A percentile compares a stretch with the other conserved stretches of the same genome.
Evolutionary conservation across 768 basidiomycete species (phyloP).

Genomic region (Nevesoporus exiguus): DNA sequence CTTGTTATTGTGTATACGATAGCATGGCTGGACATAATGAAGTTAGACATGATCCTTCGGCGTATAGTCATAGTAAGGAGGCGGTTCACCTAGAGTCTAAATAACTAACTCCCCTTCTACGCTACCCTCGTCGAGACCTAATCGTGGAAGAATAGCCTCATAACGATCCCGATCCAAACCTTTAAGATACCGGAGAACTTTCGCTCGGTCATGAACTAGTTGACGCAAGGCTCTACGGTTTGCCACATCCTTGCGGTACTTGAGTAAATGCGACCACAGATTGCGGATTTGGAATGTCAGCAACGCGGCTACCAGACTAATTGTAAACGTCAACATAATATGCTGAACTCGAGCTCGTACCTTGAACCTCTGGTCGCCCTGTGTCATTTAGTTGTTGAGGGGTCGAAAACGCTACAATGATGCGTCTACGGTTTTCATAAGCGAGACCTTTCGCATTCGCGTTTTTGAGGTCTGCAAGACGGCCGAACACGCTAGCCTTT

Average conservation of each 20-base stretch:
- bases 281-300: constrained; percentile 84
- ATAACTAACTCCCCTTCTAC: constrained; percentile 91
- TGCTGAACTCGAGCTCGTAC: constrained; percentile 36
- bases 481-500: constrained; percentile 58
- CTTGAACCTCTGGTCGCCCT: constrained; percentile 88
- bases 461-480: constrained; percentile 79
- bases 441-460: constrained; percentile 85
- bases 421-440: constrained; percentile 79
- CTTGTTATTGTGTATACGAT: constrained; percentile 13
- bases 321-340: background rate
- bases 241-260: constrained; percentile 68
- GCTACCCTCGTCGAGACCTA: constrained; percentile 73
- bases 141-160: constrained; percentile 61
- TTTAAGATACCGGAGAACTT: constrained; percentile 77
- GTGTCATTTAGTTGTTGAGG: constrained; percentile 66
- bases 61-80: no score
- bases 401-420: constrained; percentile 75
- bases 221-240: constrained; percentile 74
- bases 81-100: constrained; percentile 32
- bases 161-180: constrained; percentile 64
- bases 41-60: background rate
- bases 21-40: constrained; percentile 10
- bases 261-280: constrained; percentile 68
- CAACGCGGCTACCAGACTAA: constrained; percentile 62
- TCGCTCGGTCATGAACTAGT: constrained; percentile 81